Evolutionary conservation across 371 early-diverging fungal species (phyloP).

Genomic region (Apophysomyces ossiformis): DNA sequence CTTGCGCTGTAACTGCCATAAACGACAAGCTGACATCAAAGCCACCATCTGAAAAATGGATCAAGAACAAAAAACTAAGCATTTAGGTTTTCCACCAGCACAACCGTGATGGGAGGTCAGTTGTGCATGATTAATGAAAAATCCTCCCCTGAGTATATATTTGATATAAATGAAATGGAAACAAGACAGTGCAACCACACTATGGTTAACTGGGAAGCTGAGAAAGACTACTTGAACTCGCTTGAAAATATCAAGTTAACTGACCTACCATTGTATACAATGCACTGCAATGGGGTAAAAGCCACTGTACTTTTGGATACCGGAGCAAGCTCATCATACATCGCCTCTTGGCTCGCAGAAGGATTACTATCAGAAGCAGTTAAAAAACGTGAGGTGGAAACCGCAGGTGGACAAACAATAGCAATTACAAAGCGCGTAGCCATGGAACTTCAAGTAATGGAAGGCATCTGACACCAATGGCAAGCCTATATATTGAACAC

Average conservation of each 20-base stretch:
- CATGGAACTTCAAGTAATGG: neutral
- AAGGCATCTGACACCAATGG: conserved; percentile 2
- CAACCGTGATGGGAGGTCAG: neutral
- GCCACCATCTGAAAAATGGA: neutral
- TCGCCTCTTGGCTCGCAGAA: neutral
- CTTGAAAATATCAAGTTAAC: neutral
- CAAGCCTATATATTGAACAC: conserved; percentile 16
- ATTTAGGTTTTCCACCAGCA: neutral
- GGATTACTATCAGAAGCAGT: neutral
- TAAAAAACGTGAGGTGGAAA: conserved; percentile 8
- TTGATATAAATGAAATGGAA: neutral
- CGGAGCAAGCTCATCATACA: conserved; percentile 9
- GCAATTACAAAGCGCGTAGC: neutral
- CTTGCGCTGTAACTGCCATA: neutral
- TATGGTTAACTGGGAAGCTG: neutral
- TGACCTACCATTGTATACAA: conserved; percentile 4
- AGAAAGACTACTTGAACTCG: neutral
- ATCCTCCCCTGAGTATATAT: neutral
- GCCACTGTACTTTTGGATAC: conserved; percentile 13
- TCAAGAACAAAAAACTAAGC: neutral
- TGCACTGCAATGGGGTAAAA: conserved; percentile 8
- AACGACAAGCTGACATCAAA: neutral
- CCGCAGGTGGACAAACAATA: conserved; percentile 10
- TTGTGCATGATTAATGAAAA: neutral
- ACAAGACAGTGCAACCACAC: neutral